These are phyloP conservation scores for Xylariaceae sp. DNA, from an alignment of 2,329 filamentous ascomycete genomes.

Conservation along the genomic window DNA sequence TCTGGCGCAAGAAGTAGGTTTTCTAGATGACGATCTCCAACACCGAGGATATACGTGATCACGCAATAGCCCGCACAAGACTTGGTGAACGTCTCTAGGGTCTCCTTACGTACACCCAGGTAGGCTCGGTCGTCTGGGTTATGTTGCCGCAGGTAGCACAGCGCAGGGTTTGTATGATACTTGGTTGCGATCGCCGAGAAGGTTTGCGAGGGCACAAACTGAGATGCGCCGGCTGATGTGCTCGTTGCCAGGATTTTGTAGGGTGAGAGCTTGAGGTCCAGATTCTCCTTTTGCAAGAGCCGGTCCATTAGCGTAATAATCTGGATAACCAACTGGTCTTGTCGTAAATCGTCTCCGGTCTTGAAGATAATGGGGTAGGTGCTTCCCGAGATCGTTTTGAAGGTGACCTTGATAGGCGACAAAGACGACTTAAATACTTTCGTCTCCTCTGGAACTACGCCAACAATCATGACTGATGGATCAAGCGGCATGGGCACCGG, in stretches of 20 bases:
- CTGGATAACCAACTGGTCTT: constrained; percentile 93
- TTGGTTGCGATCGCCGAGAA: constrained; percentile 79
- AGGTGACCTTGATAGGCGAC: constrained; percentile 84
- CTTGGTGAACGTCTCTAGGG: constrained; percentile 91
- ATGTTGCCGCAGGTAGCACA: constrained; percentile 81
- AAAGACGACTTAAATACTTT: constrained; percentile 94
- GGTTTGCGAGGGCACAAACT: constrained; percentile 84
- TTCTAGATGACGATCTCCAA: constrained; percentile 92
- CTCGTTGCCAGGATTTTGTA: constrained; percentile 96
- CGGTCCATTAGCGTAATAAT: constrained; percentile 99
- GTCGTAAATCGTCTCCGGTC: constrained; percentile 88
- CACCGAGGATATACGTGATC: constrained; percentile 94
- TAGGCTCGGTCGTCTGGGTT: constrained; percentile 81
- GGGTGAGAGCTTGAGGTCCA: constrained; percentile 89
- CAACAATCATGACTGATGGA: constrained; percentile 71
- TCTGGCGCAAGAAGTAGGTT: constrained; percentile 88
- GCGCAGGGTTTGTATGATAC: constrained; percentile 66
- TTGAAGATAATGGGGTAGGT: constrained; percentile 96
- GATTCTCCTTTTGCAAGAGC: constrained; percentile 87
- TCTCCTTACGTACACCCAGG: constrained; percentile 82
- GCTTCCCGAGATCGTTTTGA: constrained; percentile 70
- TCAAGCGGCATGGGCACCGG: constrained; percentile 85
- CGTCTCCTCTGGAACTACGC: constrained; percentile 76
- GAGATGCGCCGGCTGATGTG: constrained; percentile 80
- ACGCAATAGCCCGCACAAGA: constrained; percentile 97